These are phyloP conservation scores for Pugionium dolabratum DNA, from an alignment of 345 rosid genomes.

Conservation along the genomic window DNA sequence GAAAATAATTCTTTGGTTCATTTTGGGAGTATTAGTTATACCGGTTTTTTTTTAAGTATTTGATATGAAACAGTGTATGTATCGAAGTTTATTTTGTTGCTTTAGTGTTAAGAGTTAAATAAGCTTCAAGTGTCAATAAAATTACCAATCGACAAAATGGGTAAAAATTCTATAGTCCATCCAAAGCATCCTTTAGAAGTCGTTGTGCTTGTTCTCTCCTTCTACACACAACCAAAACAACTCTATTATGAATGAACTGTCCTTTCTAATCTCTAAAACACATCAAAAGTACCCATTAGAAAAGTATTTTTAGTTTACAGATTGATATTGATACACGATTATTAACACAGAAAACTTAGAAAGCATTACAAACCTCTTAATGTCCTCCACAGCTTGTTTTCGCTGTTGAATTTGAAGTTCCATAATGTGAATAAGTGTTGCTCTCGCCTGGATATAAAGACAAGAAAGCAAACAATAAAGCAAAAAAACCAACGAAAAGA, in stretches of 20 bases:
- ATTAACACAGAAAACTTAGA: not conserved
- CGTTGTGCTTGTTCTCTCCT: constrained; percentile 80
- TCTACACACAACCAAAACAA: constrained; percentile 43
- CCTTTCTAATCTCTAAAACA: no score
- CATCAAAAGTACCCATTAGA: not conserved
- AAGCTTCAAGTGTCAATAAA: no score
- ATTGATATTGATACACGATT: not conserved
- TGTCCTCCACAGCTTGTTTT: constrained; percentile 91
- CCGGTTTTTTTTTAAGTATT: no score
- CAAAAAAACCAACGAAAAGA: not conserved
- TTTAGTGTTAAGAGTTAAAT: no score
- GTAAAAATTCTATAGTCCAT: constrained; percentile 43
- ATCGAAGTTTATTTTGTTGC: no score
- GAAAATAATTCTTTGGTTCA: no score
- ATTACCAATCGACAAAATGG: no score
- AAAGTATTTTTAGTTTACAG: not conserved
- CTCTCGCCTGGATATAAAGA: constrained; percentile 64
- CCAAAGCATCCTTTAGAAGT: constrained; percentile 79
- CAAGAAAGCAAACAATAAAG: not conserved
- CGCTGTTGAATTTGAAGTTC: constrained; percentile 86
- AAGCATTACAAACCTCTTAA: constrained; percentile 60
- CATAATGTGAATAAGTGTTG: constrained; percentile 84
- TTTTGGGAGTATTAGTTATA: no score
- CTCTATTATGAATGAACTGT: not conserved
- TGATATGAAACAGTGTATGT: no score